Evolutionary conservation across 2,329 filamentous ascomycete genomes (phyloP).

Genomic region (Diaporthe capsici): DNA sequence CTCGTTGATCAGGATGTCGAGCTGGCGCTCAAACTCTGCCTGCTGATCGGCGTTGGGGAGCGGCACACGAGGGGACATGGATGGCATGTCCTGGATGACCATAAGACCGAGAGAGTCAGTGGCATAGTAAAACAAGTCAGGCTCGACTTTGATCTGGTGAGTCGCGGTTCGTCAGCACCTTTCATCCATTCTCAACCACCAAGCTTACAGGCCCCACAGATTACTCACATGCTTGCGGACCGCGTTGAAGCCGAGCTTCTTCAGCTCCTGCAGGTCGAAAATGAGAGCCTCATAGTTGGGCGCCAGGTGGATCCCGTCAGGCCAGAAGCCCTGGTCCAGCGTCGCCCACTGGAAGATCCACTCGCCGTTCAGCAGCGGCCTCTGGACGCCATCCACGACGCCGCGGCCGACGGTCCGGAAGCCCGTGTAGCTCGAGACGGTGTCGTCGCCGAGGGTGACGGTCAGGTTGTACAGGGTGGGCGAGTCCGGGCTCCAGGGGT

Average conservation of each 20-base stretch:
- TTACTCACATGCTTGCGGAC: conserved; percentile 75
- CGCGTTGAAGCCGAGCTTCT: conserved; percentile 78
- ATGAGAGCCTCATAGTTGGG: conserved; percentile 78
- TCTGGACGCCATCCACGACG: conserved; percentile 68
- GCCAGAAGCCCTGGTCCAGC: conserved; percentile 80
- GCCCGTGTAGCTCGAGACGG: conserved; percentile 75
- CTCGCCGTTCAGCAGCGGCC: conserved; percentile 77
- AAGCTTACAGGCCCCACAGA: neutral
- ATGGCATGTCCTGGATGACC: conserved; percentile 81
- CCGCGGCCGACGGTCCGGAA: conserved; percentile 75
- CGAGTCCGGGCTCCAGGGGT: conserved; percentile 75
- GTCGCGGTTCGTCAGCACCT: neutral
- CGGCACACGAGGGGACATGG: conserved; percentile 56
- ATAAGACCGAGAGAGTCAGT: conserved; percentile 76
- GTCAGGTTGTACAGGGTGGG: conserved; percentile 76
- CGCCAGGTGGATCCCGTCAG: conserved; percentile 76
- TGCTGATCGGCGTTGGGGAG: conserved; percentile 65
- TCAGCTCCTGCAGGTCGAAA: conserved; percentile 74
- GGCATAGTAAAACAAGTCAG: conserved; percentile 76
- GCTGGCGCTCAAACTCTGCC: conserved; percentile 74
- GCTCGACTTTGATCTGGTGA: conserved; percentile 74
- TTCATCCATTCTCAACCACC: neutral
- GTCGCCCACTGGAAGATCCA: conserved; percentile 78
- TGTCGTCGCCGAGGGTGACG: conserved; percentile 66
- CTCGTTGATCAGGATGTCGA: conserved; percentile 73